A percentile compares a stretch with the other conserved stretches of the same genome.
Conservation (phyloP, 441 rosid genomes). For the Lepidium campestre region DNA sequence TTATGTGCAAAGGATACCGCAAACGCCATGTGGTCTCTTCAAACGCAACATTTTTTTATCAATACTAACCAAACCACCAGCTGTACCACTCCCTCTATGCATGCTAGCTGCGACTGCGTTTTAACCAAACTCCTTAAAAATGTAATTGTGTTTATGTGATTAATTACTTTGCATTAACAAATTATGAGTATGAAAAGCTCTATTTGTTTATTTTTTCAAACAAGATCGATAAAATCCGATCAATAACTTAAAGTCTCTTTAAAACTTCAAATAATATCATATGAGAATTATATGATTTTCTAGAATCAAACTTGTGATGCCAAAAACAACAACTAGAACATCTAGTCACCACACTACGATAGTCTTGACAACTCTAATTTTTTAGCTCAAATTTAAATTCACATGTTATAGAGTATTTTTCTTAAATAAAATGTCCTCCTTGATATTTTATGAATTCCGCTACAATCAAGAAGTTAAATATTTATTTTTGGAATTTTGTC, state of each 20-base stretch:
- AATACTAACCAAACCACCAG: conserved; percentile 22
- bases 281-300: too few relatives aligned
- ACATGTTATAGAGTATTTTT: background rate
- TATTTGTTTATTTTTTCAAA: too few relatives aligned
- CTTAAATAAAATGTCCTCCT: too few relatives aligned
- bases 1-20: conserved; percentile 28
- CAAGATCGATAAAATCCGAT: too few relatives aligned
- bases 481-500: too few relatives aligned
- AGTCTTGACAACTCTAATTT: too few relatives aligned
- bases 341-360: too few relatives aligned
- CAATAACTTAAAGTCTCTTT: too few relatives aligned
- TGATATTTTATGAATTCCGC: background rate
- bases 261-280: too few relatives aligned
- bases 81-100: conserved; percentile 16
- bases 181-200: background rate
- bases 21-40: conserved; percentile 31
- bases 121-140: background rate
- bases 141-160: background rate
- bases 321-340: too few relatives aligned
- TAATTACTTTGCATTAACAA: background rate
- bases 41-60: conserved; percentile 27
- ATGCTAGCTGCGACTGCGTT: conserved; percentile 9
- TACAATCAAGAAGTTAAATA: too few relatives aligned
- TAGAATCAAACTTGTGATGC: too few relatives aligned
- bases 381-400: background rate